phyloP scores from a whole-genome alignment of 2,329 filamentous ascomycete species.

The Aspergillus terreus region DNA sequence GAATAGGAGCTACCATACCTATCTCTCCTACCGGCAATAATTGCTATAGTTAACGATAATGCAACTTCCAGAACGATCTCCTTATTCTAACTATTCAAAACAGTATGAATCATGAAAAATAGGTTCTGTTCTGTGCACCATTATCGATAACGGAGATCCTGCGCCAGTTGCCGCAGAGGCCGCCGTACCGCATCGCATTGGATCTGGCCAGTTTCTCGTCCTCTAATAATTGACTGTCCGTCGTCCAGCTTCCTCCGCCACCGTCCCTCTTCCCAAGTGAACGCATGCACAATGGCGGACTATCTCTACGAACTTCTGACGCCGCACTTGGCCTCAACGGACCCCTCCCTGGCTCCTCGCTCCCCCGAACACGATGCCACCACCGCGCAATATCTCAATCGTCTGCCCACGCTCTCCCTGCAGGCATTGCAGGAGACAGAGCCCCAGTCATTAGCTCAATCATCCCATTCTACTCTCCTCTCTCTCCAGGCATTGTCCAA shows the following conservation, averaged over 20 bases:
- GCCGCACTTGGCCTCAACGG: constrained; percentile 52
- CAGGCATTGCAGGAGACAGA: constrained; percentile 70
- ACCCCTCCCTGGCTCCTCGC: constrained; percentile 12
- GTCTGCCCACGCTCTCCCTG: constrained; percentile 72
- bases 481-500: constrained; percentile 86
- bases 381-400: constrained; percentile 64
- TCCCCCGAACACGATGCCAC: constrained; percentile 25
- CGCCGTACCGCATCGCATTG: constrained; percentile 16
- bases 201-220: constrained; percentile 9
- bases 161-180: constrained; percentile 29
- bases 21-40: no score
- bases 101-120: no score
- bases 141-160: constrained; percentile 17
- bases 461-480: constrained; percentile 73
- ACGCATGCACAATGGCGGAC: constrained; percentile 57
- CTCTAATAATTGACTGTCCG: neutral
- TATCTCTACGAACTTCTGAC: constrained; percentile 70
- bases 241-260: neutral
- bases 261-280: neutral
- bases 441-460: constrained; percentile 73
- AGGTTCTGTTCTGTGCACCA: no score
- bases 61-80: no score
- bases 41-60: no score
- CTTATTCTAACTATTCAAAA: no score
- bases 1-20: no score